Evolutionary conservation across 148 eudicot genomes (phyloP).

Genomic region (Heliamphora exappendiculata): DNA sequence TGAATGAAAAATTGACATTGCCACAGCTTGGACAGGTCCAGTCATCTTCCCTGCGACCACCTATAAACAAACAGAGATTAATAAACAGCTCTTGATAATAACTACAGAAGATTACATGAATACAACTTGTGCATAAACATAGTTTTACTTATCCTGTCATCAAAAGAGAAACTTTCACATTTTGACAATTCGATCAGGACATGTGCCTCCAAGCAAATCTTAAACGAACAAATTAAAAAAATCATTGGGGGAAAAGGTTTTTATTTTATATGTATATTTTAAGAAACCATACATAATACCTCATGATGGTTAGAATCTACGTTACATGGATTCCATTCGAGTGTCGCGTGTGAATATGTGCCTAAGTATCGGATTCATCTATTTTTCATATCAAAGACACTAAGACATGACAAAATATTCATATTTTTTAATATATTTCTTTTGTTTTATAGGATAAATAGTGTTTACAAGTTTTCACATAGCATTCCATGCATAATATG

Average conservation of each 20-base stretch:
- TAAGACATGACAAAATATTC: no score
- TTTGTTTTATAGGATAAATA: no score
- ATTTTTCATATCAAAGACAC: no score
- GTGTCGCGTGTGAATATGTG: no score
- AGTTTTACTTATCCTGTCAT: neutral
- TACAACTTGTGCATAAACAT: neutral
- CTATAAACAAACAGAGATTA: conserved; percentile 28
- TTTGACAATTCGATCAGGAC: neutral
- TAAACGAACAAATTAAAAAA: neutral
- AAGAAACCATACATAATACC: no score
- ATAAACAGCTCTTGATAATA: neutral
- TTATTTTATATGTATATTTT: no score
- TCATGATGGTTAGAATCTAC: no score
- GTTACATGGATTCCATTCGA: no score
- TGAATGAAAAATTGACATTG: conserved; percentile 91
- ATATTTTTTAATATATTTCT: no score
- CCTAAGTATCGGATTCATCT: no score
- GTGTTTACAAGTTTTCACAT: no score
- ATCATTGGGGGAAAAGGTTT: neutral
- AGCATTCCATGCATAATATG: no score
- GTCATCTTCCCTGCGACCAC: conserved; percentile 97
- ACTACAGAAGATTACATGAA: neutral
- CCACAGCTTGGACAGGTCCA: conserved; percentile 99
- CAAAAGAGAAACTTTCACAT: neutral
- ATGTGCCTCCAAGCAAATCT: neutral